These are phyloP conservation scores for sunflower (Helianthus annuus) DNA, from an alignment of 129 eudicot genomes.

Conservation along the genomic window HanXRQr2.0-SUNRISE NC_035436.2:207299975-207300474, in stretches of 20 bases:
- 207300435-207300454: neutral
- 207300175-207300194: neutral
- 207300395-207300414: neutral
- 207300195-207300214: neutral
- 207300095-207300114: neutral
- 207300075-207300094: neutral
- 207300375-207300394: neutral
- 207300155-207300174: neutral
- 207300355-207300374: neutral
- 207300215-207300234: neutral
- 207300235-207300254: neutral
- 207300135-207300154: neutral
- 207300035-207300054: neutral
- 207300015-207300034: neutral
- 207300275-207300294: neutral
- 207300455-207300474: neutral
- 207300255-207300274: neutral
- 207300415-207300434: neutral
- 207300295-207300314: neutral
- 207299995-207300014: neutral
- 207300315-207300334: neutral
- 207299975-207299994: neutral
- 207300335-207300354: neutral
- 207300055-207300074: constrained; percentile 1
- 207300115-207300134: neutral